Evolutionary conservation across 2,329 filamentous ascomycete species (phyloP), one percentile per base, ranked within the genome.

Genomic region (Orbilia blumenaviensis): DNA sequence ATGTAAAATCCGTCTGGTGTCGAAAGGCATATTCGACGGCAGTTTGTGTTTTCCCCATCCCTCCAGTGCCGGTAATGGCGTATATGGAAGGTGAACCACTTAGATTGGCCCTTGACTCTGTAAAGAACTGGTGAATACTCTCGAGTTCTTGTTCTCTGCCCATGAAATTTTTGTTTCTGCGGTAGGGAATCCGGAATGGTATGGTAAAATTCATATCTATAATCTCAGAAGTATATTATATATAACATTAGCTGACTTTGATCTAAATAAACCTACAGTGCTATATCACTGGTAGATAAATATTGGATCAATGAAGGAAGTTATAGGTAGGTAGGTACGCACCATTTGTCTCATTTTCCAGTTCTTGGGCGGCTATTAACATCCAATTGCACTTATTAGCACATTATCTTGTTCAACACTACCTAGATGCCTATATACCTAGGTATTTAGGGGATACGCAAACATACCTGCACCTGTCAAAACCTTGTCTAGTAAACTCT

Each of bases 41-140:
- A 48, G 80, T 77, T 48, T 80, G 69, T 8, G 79, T 80, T 63
- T 81, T 81, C 6, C 80, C 63, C 63, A 67, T 68, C 10, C 64
- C 64, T 6, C 64, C 52, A 21, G 52, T 68, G 8, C 64, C 64
- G 2, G 63, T 61, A 21, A 60, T 23, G 18, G 64, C 52, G 18
- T 38, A 60, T 14, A 38, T 48, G 29, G 5, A 14, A 0, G 63
- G 52, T 8, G 38, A 7, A 32, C 36, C 27, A 6, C 9, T 10
- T 36, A 14, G 23, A 21, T 23, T 27, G 29, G 10, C 10, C 29
- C 29, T 5, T 36, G 29, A 50, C 5, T 50, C 52, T 9, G 3
- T 27, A 36, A 66, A 66, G n/a, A 54, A 44, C 2, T 16, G 21
- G 14, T 67, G 41, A 23, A 67, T 58, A 6, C 2, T 32, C 16